These are phyloP conservation scores for Mucor circinelloides DNA, from an alignment of 371 early-diverging fungal genomes.

Conservation along the genomic window DNA sequence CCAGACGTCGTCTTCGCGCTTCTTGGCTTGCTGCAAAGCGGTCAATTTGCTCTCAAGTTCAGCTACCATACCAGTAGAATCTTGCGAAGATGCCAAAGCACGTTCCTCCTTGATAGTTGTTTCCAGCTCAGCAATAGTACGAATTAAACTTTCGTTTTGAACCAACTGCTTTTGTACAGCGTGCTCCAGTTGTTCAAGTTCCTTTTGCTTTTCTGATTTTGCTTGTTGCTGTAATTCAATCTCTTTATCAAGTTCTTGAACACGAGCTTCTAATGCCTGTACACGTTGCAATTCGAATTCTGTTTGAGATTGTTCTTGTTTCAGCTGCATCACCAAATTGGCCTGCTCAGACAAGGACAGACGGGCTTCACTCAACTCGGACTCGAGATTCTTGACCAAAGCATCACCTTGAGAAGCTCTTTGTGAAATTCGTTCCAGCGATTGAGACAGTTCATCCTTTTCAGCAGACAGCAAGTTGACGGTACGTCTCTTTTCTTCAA, in stretches of 20 bases:
- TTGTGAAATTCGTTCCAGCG: conserved; percentile 18
- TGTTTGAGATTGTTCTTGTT: conserved; percentile 14
- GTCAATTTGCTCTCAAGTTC: conserved; percentile 26
- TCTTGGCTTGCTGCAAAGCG: conserved; percentile 16
- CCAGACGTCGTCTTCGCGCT: conserved; percentile 16
- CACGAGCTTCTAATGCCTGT: conserved; percentile 23
- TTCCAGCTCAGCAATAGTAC: conserved; percentile 21
- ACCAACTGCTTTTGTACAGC: not conserved
- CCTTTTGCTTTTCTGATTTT: conserved; percentile 7
- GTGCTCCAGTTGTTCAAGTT: conserved; percentile 9
- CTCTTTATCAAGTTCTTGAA: conserved; percentile 29
- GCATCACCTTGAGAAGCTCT: conserved; percentile 30
- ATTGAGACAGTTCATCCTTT: conserved; percentile 23
- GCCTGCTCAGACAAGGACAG: not conserved
- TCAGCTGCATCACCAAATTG: conserved; percentile 2
- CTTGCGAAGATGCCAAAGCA: conserved; percentile 18
- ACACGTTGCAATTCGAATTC: conserved; percentile 18
- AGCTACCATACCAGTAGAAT: conserved; percentile 31
- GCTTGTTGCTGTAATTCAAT: conserved; percentile 11
- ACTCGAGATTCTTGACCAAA: conserved; percentile 12
- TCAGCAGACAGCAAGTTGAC: conserved; percentile 27
- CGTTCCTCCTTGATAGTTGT: conserved; percentile 25
- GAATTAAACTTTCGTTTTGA: conserved; percentile 15
- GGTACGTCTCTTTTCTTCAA: conserved; percentile 29
- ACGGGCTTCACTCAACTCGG: conserved; percentile 17